Evolutionary conservation across 2,329 filamentous ascomycete genomes (phyloP), one percentile per base, ranked within the genome.

Genomic region (Xylariaceae sp.): DNA sequence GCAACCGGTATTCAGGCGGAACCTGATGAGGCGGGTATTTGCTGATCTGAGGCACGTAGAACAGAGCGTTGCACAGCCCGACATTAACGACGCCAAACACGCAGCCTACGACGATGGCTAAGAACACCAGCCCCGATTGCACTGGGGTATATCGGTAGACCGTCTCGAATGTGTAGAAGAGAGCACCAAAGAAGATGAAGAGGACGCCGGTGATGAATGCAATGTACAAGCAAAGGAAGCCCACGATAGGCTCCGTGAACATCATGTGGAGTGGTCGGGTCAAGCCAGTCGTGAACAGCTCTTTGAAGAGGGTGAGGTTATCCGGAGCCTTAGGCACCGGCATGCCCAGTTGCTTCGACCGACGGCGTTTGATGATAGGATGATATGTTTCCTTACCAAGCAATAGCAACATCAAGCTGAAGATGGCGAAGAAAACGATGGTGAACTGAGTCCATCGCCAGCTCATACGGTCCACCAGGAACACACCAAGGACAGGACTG

Each of bases 181-280:
- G 77, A 0, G 75, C 76, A 1, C 77, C 77, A 64, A 83, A 82
- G 73, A 83, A 82, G 50, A 72, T 77, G 62, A 80, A 83, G 0
- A 83, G 71, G 0, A 80, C 79, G 3, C 77, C 80, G 57, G 83
- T 83, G 55, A 78, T 76, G 65, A 77, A 78, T 0, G 80, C 72
- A 0, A 78, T 74, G 64, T 83, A 83, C 0, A 83, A 66, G 48
- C 76, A 78, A 44, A 78, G 70, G 57, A 85, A 82, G 9, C 80
- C 78, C 1, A 87, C 80, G 44, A 88, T 86, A 2, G 85, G 85
- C 65, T 88, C 86, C 1, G 80, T 79, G 47, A 85, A 68, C 6
- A 88, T 75, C 77, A 89, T 85, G 50, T 79, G 76, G 0, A 85
- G 15, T 0, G 83, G 83, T 9, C 82, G 75, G 13, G 81, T 61